Evolutionary conservation across 768 basidiomycete species (phyloP).

Genomic region (Lentinula sp.): DNA sequence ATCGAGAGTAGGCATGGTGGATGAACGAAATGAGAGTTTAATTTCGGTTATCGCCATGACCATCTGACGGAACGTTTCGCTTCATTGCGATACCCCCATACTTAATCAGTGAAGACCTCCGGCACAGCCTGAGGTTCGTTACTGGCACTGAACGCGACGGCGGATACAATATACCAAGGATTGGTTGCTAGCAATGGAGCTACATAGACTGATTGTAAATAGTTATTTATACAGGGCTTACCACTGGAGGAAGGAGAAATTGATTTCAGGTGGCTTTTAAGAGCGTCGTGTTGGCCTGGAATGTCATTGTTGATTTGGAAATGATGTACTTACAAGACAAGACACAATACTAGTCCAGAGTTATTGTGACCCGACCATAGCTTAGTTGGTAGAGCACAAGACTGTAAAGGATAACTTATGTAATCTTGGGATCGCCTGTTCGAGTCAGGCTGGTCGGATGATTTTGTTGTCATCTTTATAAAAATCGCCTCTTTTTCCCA

Average conservation of each 20-base stretch:
- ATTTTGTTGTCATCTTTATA: too few species aligned
- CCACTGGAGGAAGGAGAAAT: constrained; percentile 29
- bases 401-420: constrained; percentile 36
- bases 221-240: constrained; percentile 3
- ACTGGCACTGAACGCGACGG: constrained; percentile 50
- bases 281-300: constrained; percentile 33
- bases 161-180: constrained; percentile 57
- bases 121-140: constrained; percentile 57
- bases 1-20: not conserved
- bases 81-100: too few species aligned
- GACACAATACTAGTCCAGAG: too few species aligned
- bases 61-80: too few species aligned
- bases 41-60: too few species aligned
- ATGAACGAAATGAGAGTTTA: too few species aligned
- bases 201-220: not conserved
- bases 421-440: constrained; percentile 51
- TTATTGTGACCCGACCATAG: constrained; percentile 26
- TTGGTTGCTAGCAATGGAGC: constrained; percentile 15
- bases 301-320: not conserved
- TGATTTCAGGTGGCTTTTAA: constrained; percentile 33
- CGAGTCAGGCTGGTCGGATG: constrained; percentile 51
- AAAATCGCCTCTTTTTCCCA: too few species aligned
- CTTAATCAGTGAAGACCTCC: constrained; percentile 29
- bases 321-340: too few species aligned
- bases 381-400: constrained; percentile 49